Conservation (phyloP, 2,329 filamentous ascomycete species). For the Trichoderma sp. region DNA sequence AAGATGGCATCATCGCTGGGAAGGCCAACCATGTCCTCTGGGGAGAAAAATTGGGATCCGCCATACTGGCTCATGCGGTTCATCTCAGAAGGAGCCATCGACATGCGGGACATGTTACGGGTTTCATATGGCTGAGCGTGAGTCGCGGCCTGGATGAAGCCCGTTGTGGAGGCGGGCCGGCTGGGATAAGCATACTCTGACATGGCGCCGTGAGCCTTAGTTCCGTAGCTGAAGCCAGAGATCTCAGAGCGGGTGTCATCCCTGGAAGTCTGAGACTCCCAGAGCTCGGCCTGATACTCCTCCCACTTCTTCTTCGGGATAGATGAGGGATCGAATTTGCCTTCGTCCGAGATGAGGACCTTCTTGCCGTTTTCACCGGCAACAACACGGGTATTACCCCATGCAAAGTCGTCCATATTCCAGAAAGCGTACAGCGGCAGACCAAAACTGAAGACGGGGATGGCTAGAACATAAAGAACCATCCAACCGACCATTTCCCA, state of each 20-base stretch:
- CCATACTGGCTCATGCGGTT: constrained; percentile 62
- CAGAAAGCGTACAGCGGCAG: constrained; percentile 95
- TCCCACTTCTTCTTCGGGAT: constrained; percentile 99
- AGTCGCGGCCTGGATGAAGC: constrained; percentile 40
- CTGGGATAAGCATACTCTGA: constrained; percentile 69
- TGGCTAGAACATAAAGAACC: constrained; percentile 88
- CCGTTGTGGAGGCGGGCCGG: constrained; percentile 55
- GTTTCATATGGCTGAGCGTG: constrained; percentile 53
- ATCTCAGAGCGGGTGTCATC: constrained; percentile 80
- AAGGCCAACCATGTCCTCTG: constrained; percentile 69
- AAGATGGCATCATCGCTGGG: constrained; percentile 87
- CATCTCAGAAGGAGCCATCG: constrained; percentile 73
- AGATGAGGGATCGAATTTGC: constrained; percentile 89
- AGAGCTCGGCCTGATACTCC: constrained; percentile 96
- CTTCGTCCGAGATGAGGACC: constrained; percentile 91
- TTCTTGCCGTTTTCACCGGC: constrained; percentile 91
- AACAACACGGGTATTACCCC: constrained; percentile 98
- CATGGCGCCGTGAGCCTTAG: constrained; percentile 65
- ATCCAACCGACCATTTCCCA: constrained; percentile 99
- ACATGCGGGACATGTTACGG: constrained; percentile 64
- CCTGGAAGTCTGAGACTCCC: constrained; percentile 87
- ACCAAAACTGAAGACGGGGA: constrained; percentile 86
- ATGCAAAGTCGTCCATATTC: constrained; percentile 99
- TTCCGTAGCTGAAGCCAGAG: constrained; percentile 92
- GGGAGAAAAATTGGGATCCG: constrained; percentile 56